Evolutionary conservation across 139 green algal genomes (phyloP), one percentile per base, ranked within the genome.

Genomic region (Trebouxia sp.): DNA sequence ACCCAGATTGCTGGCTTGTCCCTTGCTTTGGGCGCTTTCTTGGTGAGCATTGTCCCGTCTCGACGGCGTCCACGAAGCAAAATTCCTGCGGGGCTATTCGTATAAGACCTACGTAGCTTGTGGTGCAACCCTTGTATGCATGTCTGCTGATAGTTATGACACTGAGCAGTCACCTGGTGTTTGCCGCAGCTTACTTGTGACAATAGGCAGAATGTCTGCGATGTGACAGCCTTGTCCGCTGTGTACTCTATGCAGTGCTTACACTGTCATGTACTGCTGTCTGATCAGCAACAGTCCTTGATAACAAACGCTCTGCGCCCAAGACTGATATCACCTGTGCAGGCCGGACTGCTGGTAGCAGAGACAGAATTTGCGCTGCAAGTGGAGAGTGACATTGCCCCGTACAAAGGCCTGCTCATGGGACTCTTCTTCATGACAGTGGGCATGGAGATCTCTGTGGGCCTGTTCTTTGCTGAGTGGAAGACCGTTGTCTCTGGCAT

Each of bases 401-500:
- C 97, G 17, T 99, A 98, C 90, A 96, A 98, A 87, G 97, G 97
- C 39, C 89, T 99, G 77, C 93, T 99, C 22, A 96, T 99, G 87
- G 97, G 97, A 9, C 93, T 99, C 42, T 99, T 99, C 90, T 99
- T 99, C 92, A 99, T 99, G 96, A 98, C 93, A 1, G 97, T 97
- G 43, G 95, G 94, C 84, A 97, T 97, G 94, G 89, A 94, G 78
- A 96, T 98, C 80, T 84, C 85, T 32, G 85, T 90, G 6, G 78
- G 66, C 26, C 81, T 95, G 12, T 85, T 98, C 22, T 82, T 94
- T 6, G 80, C 82, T 24, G 87, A 93, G 82, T 92, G 88, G 79
- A 87, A 86, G 66, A 86, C 88, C 39, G 92, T 99, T 37, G 41
- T 98, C 28, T 84, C 72, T 11, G 87, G 89, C 39, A 90, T 98